These are phyloP conservation scores for Phytophthora citricola DNA, from an alignment of 352 stramenopile genomes.

Conservation along the genomic window DNA sequence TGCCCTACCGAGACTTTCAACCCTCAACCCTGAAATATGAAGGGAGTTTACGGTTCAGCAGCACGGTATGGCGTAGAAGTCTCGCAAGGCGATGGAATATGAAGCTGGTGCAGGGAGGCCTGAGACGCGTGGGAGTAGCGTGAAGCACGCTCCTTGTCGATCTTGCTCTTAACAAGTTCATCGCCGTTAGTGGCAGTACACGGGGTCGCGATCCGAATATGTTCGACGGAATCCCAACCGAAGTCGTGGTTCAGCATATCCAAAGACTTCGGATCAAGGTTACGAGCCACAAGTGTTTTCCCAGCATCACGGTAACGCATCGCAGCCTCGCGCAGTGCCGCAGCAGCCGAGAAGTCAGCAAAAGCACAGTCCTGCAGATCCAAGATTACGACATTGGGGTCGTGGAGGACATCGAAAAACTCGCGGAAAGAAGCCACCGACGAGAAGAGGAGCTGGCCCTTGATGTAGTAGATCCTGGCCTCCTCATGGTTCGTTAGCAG, in stretches of 20 bases:
- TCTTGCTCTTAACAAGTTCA: slow-evolving; percentile 29
- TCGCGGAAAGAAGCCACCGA: slow-evolving; percentile 79
- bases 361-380: slow-evolving; percentile 80
- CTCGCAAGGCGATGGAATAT: slow-evolving; percentile 37
- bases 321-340: slow-evolving; percentile 76
- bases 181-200: slow-evolving; percentile 24
- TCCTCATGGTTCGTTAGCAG: slow-evolving; percentile 43
- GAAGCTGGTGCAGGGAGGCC: slow-evolving; percentile 34
- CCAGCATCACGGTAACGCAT: slow-evolving; percentile 72
- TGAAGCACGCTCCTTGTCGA: slow-evolving; percentile 29
- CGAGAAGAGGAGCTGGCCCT: slow-evolving; percentile 82
- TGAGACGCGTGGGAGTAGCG: slow-evolving; percentile 33
- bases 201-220: slow-evolving; percentile 39
- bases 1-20: background rate
- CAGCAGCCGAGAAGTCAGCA: slow-evolving; percentile 87
- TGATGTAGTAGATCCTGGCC: slow-evolving; percentile 79
- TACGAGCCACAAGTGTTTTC: slow-evolving; percentile 76
- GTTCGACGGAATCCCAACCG: slow-evolving; percentile 52
- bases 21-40: slow-evolving; percentile 14
- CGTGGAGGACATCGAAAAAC: slow-evolving; percentile 73
- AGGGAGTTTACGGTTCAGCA: slow-evolving; percentile 22
- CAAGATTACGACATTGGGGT: slow-evolving; percentile 75
- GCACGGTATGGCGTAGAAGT: slow-evolving; percentile 25
- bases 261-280: slow-evolving; percentile 65
- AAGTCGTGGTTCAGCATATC: slow-evolving; percentile 67